Evolutionary conservation across 2,329 filamentous ascomycete species (phyloP).

Genomic region (Anthostomella pinea): DNA sequence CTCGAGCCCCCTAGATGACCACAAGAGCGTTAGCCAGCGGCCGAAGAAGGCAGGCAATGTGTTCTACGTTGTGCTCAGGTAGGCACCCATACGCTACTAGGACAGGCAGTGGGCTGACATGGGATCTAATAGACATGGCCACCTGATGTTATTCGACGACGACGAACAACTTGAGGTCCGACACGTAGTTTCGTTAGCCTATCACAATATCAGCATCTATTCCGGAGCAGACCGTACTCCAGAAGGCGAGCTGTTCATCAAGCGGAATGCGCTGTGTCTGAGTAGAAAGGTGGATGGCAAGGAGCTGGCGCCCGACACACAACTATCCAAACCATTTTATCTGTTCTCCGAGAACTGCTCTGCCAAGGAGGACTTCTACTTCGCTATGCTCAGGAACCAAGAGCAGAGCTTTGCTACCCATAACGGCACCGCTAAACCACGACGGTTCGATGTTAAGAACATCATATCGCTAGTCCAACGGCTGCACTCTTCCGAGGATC

Average conservation of each 20-base stretch:
- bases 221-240: slow-evolving; percentile 74
- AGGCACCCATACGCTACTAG: slow-evolving; percentile 27
- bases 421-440: slow-evolving; percentile 62
- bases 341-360: slow-evolving; percentile 94
- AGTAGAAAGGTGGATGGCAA: slow-evolving; percentile 59
- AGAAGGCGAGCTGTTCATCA: slow-evolving; percentile 94
- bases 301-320: slow-evolving; percentile 54
- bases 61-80: slow-evolving; percentile 90
- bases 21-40: slow-evolving; percentile 47
- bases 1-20: slow-evolving; percentile 46
- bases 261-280: slow-evolving; percentile 83
- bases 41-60: slow-evolving; percentile 75
- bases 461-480: slow-evolving; percentile 88
- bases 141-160: slow-evolving; percentile 97
- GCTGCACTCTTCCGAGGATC: slow-evolving; percentile 87
- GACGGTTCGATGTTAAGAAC: slow-evolving; percentile 78
- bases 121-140: slow-evolving; percentile 67
- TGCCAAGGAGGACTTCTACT: slow-evolving; percentile 98
- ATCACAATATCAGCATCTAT: slow-evolving; percentile 83
- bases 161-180: slow-evolving; percentile 92
- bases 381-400: slow-evolving; percentile 82
- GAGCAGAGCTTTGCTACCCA: slow-evolving; percentile 61
- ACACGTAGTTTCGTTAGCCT: slow-evolving; percentile 88
- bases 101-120: slow-evolving; percentile 3
- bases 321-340: slow-evolving; percentile 77